A percentile compares a stretch with the other conserved stretches of the same genome.
These are phyloP conservation scores for Ulmus americana DNA, from an alignment of 331 rosid species.

Conservation along the genomic window DNA sequence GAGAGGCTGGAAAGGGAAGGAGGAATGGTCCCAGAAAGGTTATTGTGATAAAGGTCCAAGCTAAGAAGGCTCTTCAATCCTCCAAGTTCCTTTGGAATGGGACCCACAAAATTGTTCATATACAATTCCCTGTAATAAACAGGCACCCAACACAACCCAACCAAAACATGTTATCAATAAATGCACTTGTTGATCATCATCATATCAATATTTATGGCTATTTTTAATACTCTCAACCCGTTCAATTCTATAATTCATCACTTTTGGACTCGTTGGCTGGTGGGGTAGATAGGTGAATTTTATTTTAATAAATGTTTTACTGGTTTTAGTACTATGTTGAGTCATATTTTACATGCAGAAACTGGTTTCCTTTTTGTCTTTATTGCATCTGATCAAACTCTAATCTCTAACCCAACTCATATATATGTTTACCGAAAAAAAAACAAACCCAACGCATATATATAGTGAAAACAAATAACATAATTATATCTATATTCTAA, in stretches of 20 bases:
- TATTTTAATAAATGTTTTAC: neutral
- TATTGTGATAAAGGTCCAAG: constrained; percentile 75
- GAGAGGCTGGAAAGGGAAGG: constrained; percentile 59
- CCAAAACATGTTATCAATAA: constrained; percentile 7
- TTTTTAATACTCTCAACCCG: constrained; percentile 1
- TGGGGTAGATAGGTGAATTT: constrained; percentile 26
- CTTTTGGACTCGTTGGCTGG: constrained; percentile 5
- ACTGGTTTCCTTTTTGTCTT: neutral
- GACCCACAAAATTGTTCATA: constrained; percentile 59
- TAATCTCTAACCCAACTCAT: neutral
- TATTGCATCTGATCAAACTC: neutral
- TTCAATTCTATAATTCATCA: neutral
- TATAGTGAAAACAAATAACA: too few species aligned
- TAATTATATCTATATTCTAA: too few species aligned
- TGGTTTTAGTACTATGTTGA: neutral
- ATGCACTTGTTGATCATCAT: neutral
- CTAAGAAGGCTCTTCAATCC: constrained; percentile 60
- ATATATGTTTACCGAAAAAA: too few species aligned
- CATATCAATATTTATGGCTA: neutral
- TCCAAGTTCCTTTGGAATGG: constrained; percentile 67
- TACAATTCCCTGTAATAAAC: constrained; percentile 54
- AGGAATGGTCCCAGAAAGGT: constrained; percentile 65
- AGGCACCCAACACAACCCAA: neutral
- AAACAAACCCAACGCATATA: too few species aligned
- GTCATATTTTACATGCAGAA: neutral